phyloP scores from a whole-genome alignment of 495 filamentous ascomycete genomes.

The Podospora anserina region DNA sequence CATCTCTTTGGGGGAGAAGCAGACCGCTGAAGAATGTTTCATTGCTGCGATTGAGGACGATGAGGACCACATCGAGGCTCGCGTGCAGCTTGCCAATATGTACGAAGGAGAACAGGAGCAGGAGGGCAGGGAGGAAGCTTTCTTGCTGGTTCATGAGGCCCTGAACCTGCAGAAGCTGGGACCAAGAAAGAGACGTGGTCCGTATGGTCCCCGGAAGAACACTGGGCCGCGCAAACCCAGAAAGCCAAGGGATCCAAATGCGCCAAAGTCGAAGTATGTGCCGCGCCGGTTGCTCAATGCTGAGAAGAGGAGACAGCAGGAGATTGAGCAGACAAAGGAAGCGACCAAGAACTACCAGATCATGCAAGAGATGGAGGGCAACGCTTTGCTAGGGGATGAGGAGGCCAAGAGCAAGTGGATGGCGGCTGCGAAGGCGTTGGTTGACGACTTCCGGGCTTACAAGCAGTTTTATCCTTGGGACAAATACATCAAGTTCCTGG shows the following conservation, averaged over 20 bases:
- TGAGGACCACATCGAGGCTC: conserved; percentile 59
- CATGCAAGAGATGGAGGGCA: conserved; percentile 50
- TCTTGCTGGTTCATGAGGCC: conserved; percentile 69
- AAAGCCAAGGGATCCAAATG: conserved; percentile 24
- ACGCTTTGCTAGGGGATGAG: conserved; percentile 49
- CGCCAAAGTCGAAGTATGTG: conserved; percentile 30
- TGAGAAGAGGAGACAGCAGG: conserved; percentile 35
- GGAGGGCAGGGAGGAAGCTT: conserved; percentile 58
- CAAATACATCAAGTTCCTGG: conserved; percentile 65
- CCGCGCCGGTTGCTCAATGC: conserved; percentile 38
- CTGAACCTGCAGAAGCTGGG: conserved; percentile 50
- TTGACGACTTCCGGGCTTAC: conserved; percentile 75
- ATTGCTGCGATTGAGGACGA: conserved; percentile 68
- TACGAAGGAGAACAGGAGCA: conserved; percentile 68
- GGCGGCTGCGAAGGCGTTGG: conserved; percentile 65
- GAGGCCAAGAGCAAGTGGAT: conserved; percentile 65
- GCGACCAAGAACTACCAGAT: conserved; percentile 57
- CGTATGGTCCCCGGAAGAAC: conserved; percentile 21
- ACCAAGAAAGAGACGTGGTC: conserved; percentile 18
- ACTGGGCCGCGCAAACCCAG: conserved; percentile 24
- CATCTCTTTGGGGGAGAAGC: conserved; percentile 54
- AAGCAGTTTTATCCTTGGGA: conserved; percentile 75
- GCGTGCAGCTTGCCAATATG: conserved; percentile 72
- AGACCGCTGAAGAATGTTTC: conserved; percentile 72
- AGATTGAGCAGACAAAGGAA: conserved; percentile 49